These are phyloP conservation scores for Chondrostereum purpureum DNA, from an alignment of 1,284 basidiomycete species.

Conservation along the genomic window DNA sequence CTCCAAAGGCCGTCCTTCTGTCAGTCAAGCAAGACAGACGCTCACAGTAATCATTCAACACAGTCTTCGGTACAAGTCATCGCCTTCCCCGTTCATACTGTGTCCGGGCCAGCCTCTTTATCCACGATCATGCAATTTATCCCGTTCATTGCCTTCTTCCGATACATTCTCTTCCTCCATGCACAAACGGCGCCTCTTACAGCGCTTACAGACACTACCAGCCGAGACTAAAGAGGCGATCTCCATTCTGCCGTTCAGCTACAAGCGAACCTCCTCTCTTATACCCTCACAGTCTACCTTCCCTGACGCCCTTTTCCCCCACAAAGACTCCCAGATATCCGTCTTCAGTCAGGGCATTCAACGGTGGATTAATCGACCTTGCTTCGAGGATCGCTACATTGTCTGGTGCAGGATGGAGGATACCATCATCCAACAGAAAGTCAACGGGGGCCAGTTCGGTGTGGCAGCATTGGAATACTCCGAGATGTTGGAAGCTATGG, in stretches of 20 bases:
- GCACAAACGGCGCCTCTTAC: constrained; percentile 45
- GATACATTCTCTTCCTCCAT: constrained; percentile 39
- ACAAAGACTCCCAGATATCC: constrained; percentile 31
- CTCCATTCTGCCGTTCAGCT: constrained; percentile 43
- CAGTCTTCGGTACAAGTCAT: constrained; percentile 31
- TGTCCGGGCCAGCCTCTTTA: constrained; percentile 38
- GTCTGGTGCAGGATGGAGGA: constrained; percentile 43
- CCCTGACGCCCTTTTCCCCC: constrained; percentile 42
- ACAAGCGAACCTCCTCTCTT: constrained; percentile 21
- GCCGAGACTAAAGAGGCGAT: constrained; percentile 36
- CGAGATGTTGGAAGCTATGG: constrained; percentile 53
- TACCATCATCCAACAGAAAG: constrained; percentile 29
- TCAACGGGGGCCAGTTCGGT: constrained; percentile 46
- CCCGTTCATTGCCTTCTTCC: constrained; percentile 28
- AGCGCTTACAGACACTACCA: constrained; percentile 32
- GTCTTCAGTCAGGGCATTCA: constrained; percentile 49
- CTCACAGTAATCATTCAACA: constrained; percentile 30
- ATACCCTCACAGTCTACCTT: constrained; percentile 19
- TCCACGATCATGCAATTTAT: constrained; percentile 55
- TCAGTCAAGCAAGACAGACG: constrained; percentile 23
- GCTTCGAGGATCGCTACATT: constrained; percentile 64
- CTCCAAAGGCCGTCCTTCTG: constrained; percentile 10
- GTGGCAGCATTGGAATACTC: constrained; percentile 72
- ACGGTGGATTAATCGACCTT: constrained; percentile 63
- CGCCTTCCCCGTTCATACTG: constrained; percentile 48